Evolutionary conservation across 2,329 filamentous ascomycete genomes (phyloP), one percentile per base, ranked within the genome.

Genomic region (Aulographum hederae): DNA sequence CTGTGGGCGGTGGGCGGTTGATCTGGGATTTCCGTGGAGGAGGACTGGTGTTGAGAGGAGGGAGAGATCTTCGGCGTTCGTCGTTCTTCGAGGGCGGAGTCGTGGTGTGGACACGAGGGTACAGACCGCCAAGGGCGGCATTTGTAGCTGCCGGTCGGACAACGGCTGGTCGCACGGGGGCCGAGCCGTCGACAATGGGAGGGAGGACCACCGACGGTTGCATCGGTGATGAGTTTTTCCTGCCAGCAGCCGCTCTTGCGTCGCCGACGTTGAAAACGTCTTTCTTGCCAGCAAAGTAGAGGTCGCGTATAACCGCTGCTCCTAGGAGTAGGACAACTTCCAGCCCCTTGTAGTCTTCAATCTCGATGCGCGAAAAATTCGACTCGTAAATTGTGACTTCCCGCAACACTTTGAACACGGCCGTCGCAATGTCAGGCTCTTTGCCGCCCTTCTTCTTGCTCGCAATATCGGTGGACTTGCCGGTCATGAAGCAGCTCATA

Each of bases 361-460:
- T 73, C 27, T 95, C 85, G 8, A 95, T 77, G 5, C 89, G 67
- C 38, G 78, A 75, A 46, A 95, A 63, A 48, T 95, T 95, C 4
- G 86, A 80, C 53, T 98, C 80, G 58, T 95, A 94, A 26, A 98
- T 66, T 2, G 85, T 92, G 36, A 95, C 55, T 43, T 85, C 79
- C 41, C 71, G 75, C 17, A 75, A 62, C 13, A 68, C 66, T 41
- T 77, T 73, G 61, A 85, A 92, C 43, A 95, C 67, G 2, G 82
- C 84, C n/a, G 95, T 66, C 0, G 84, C 85, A 42, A 95, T 95
- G 53, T 95, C 89, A 0, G 89, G 86, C 50, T 98, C 89, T 49
- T 80, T 86, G 58, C 65, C 78, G 41, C 50, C 51, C 60, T 80
- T 73, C 41, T 63, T 80, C 54, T 75, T 80, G 15, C 69, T 71